Evolutionary conservation across 2,329 filamentous ascomycete genomes (phyloP).

Genomic region (Sporothrix dimorphospora): DNA sequence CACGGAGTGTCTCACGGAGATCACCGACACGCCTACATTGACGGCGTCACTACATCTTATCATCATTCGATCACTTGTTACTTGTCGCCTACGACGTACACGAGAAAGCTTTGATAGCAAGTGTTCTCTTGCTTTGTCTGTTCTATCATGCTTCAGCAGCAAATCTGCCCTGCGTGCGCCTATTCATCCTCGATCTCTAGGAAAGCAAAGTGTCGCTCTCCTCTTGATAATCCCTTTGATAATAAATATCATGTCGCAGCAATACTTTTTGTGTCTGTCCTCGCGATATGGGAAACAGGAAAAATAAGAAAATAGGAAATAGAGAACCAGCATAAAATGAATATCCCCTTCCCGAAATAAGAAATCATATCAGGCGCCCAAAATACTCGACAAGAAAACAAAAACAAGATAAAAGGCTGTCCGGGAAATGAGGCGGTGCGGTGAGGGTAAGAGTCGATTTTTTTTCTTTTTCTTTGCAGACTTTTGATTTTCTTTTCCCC

Average conservation of each 20-base stretch:
- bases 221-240: not conserved
- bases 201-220: not conserved
- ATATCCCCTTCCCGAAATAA: constrained; percentile 4
- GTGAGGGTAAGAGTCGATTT: not conserved
- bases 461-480: not conserved
- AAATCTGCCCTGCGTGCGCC: not conserved
- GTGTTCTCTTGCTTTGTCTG: constrained; percentile 4
- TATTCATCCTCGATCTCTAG: not conserved
- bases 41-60: not conserved
- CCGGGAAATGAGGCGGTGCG: not conserved
- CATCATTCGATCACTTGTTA: no score
- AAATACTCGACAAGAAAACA: not conserved
- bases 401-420: not conserved
- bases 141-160: not conserved
- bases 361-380: constrained; percentile 12
- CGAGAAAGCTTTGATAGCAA: not conserved
- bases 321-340: constrained; percentile 15
- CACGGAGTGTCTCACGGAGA: not conserved
- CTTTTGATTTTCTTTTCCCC: not conserved
- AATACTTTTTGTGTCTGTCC: not conserved
- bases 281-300: not conserved
- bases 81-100: not conserved
- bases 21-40: not conserved
- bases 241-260: not conserved
- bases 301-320: not conserved